Evolutionary conservation across 2,329 filamentous ascomycete species (phyloP), one percentile per base, ranked within the genome.

Genomic region (Lasiodiplodia gonubiensis): DNA sequence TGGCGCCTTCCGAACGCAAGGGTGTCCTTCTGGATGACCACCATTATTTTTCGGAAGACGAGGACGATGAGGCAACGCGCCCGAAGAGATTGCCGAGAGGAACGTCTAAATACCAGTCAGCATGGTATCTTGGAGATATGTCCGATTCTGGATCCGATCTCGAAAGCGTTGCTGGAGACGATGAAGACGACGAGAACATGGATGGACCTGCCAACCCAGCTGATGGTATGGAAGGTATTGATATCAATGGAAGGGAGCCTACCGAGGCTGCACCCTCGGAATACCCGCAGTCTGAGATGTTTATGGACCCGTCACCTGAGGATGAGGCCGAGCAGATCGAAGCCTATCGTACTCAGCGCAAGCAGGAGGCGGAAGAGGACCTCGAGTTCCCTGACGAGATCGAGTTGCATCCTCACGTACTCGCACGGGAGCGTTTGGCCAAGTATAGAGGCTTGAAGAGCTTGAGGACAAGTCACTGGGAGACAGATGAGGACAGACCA

Each of bases 321-420:
- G 93, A 97, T 70, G 93, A 96, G 74, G 91, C 91, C 2, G 86
- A 89, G 72, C 89, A 96, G 75, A 85, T 99, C 49, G 92, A 89
- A 66, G 90, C 90, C 53, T 99, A 93, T 80, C 89, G 95, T 48
- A 85, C 88, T 63, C 89, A 89, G 70, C 92, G 93, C 74, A 88
- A 89, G 63, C 89, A 89, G 27, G 94, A 97, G 72, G 92, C 89
- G 4, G 88, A 94, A 60, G 94, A 98, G 16, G 95, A 99, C 78
- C 87, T 92, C 66, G 94, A 98, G 78, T 99, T 98, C 79, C 95
- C 95, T 0, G 95, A 99, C 71, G 95, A 99, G 79, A 95, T 99
- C 68, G 96, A 99, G 79, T 84, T 99, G 64, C 92, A 92, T 71
- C 95, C 96, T 0, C 87, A 94, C 64, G 92, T 96, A 3, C 85